Base-by-base conservation (phyloP, 495 filamentous ascomycete genomes). In the Penicillium simplicissimum region DNA sequence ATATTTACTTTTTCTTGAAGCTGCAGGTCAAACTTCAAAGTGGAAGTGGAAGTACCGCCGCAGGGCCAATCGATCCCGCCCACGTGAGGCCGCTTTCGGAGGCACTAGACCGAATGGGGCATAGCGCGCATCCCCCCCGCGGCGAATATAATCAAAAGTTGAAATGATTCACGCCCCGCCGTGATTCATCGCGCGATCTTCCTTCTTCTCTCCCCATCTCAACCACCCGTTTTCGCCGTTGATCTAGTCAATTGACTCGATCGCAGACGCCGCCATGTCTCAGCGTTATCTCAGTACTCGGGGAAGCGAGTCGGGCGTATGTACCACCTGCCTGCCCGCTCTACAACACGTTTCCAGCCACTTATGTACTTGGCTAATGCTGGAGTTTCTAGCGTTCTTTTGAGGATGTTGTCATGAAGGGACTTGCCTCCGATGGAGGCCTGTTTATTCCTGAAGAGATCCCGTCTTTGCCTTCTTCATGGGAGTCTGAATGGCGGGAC, bases 401-500 rank as follows among this genome's bases (percentile, higher is more conserved):
- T 72, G 93, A 97, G 74, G 84, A 88, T 25, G 91, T 92, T 38
- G 93, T 97, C 31, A 77, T 98, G 60, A 95, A 97, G 73, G 94
- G 94, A 28, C 87, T 98, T 36, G 93, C 94, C 28, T 74, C 86
- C 3, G 93, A 97, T 68, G 91, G 91, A 34, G 94, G 94, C 31
- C 88, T 98, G 51, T 97, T 94, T 78, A 84, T 97, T 38, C 94
- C 94, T 17, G 85, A 97, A 71, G 83, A 90, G 55, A 85, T 97
- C 54, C 94, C 92, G 10, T 45, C 64, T n/a, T 54, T 76, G 53
- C 67, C 69, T 55, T 60, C 57, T 40, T 37, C 37, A 36, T 67
- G 63, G 61, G 67, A 75, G 67, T 70, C 82, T 54, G 76, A 77
- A 64, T 98, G 93, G 94, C 78, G 81, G 57, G 82, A 93, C 63